Conservation (phyloP, 78 protist species). For the Pigoraptor vietnamica region DNA sequence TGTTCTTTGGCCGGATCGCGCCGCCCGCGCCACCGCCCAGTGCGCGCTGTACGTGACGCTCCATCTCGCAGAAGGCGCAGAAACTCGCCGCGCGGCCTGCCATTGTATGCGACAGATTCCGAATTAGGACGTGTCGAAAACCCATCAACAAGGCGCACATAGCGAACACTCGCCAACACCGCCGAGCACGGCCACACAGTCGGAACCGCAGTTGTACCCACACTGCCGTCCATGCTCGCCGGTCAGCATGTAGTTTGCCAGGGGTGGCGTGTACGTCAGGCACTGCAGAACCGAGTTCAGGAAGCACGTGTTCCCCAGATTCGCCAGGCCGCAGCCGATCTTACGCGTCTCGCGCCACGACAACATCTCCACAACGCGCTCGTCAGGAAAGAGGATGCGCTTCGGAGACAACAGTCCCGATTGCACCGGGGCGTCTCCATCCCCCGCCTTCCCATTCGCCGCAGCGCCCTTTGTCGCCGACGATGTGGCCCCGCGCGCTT, state of each 20-base stretch:
- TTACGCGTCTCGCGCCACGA: not conserved
- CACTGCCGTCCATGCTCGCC: constrained; percentile 17
- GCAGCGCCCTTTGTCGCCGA: no score
- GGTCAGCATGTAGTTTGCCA: constrained; percentile 58
- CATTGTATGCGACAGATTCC: no score
- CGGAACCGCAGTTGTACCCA: not conserved
- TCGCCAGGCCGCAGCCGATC: constrained; percentile 16
- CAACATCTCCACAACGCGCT: not conserved
- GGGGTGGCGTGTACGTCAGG: constrained; percentile 70
- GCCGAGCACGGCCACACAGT: not conserved
- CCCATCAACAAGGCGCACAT: no score
- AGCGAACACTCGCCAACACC: not conserved
- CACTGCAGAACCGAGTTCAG: constrained; percentile 87
- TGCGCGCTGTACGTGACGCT: not conserved
- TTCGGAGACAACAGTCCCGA: not conserved
- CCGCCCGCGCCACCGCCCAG: not conserved
- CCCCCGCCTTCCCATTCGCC: no score
- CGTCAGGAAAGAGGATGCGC: not conserved
- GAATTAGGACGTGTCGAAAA: no score
- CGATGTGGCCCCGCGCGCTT: no score
- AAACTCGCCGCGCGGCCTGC: not conserved
- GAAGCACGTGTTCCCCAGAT: constrained; percentile 92
- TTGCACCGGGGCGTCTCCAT: no score
- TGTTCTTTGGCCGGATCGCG: not conserved
- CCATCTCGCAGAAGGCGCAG: constrained; percentile 11